These are phyloP conservation scores for Candida hungchunana DNA, from an alignment of 805 yeast genomes.

Conservation along the genomic window DNA sequence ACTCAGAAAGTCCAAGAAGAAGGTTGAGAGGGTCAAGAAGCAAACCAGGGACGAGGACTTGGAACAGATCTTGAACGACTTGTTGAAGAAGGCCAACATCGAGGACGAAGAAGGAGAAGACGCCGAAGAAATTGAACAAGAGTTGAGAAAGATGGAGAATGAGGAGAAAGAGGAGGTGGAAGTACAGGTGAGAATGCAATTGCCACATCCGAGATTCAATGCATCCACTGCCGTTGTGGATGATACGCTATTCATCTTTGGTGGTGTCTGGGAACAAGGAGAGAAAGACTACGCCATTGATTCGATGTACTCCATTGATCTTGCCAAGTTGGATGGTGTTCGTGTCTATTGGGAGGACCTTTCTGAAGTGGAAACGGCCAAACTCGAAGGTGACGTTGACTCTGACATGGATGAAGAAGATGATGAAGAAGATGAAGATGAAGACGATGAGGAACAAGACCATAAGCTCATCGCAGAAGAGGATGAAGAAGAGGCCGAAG, in stretches of 20 bases:
- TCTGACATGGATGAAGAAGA: constrained; percentile 68
- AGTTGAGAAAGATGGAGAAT: constrained; percentile 38
- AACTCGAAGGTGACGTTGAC: constrained; percentile 45
- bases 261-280: constrained; percentile 87
- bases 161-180: constrained; percentile 10
- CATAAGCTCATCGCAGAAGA: constrained; percentile 36
- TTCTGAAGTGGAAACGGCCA: constrained; percentile 45
- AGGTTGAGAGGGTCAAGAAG: constrained; percentile 42
- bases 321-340: constrained; percentile 83
- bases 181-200: constrained; percentile 46
- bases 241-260: constrained; percentile 77
- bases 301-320: constrained; percentile 79
- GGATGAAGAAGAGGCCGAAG: constrained; percentile 69
- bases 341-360: constrained; percentile 89
- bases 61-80: constrained; percentile 73
- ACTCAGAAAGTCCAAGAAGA: constrained; percentile 59
- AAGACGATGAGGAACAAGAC: constrained; percentile 51
- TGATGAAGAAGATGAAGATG: constrained; percentile 67
- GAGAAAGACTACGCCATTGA: constrained; percentile 84
- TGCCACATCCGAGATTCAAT: constrained; percentile 90
- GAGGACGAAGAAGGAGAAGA: constrained; percentile 39
- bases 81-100: constrained; percentile 68
- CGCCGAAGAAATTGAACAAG: constrained; percentile 45
- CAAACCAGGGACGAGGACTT: constrained; percentile 55
- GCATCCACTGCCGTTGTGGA: constrained; percentile 81